Conservation (phyloP, 306 rosid species). For the Cucurbita maxima region DNA sequence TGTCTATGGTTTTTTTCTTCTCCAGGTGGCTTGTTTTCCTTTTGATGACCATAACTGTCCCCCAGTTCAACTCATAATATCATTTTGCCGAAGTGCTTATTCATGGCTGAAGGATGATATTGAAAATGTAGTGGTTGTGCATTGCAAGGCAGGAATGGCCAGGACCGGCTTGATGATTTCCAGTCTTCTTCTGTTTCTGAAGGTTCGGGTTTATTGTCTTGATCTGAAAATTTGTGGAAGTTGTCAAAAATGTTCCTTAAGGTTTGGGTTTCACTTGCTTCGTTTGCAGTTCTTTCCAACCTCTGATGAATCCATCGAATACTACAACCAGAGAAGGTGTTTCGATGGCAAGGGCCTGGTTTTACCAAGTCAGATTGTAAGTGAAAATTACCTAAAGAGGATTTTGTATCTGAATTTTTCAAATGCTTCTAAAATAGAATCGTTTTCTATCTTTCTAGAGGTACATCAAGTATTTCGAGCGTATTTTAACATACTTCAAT, state of each 20-base stretch:
- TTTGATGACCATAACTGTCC: conserved; percentile 97
- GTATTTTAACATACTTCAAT: conserved; percentile 69
- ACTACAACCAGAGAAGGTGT: conserved; percentile 95
- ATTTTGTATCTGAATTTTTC: not conserved
- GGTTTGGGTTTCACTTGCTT: not conserved
- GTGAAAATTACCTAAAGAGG: conserved; percentile 3
- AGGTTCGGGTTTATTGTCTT: conserved; percentile 30
- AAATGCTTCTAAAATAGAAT: not conserved
- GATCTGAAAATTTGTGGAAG: conserved; percentile 12
- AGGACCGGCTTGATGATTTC: conserved; percentile 98
- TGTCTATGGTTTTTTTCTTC: not conserved
- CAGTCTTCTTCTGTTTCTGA: conserved; percentile 80
- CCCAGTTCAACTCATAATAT: conserved; percentile 59
- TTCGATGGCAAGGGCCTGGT: conserved; percentile 86
- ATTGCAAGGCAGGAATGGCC: conserved; percentile 99
- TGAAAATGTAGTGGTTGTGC: conserved; percentile 96
- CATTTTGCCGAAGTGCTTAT: conserved; percentile 94
- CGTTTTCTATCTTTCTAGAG: conserved; percentile 31
- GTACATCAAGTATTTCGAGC: conserved; percentile 88
- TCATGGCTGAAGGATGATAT: conserved; percentile 94
- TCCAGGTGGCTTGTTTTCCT: conserved; percentile 88
- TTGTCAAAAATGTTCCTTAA: not conserved
- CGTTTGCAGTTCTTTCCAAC: conserved; percentile 83
- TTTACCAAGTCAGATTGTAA: conserved; percentile 96
- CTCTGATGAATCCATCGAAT: conserved; percentile 91